Base-by-base conservation (phyloP, 1,139 yeast genomes). In the Yamadazyma jaroonii region DNA sequence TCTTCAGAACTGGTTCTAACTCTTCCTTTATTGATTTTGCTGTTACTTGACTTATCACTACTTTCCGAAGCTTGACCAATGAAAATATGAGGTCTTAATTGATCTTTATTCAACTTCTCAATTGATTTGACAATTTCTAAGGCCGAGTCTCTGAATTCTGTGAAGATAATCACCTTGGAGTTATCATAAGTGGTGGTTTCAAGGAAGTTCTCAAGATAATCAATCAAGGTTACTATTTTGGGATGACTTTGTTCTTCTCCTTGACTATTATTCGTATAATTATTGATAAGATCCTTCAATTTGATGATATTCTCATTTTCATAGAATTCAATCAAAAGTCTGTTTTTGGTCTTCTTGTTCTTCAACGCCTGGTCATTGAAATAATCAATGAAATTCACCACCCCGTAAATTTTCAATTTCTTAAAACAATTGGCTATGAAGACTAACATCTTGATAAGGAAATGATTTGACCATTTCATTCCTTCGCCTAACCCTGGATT, bases 91-190 rank as follows among this genome's bases (percentile, higher is more conserved):
- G 98, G 87, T 38, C 77, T 74, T 20, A 85, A 68, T 3, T 53
- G 47, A 1, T 60, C 50, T 13, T 34, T 35, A 12, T 29, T 33
- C 26, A 35, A 25, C 1, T 48, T 41, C 45, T 81, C 86, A 25
- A 92, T 68, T 3, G 80, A 74, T 41, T 79, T 77, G 1, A 87
- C 88, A 37, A 94, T 84, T 45, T 89, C 97, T 26, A 87, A 65
- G 0, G 97, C 97, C 4, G 96, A 84, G 45, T 86, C 95, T 53
- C 99, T 74, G 45, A 79, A 77, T 53, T 89, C 96, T 0, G 96
- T 86, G 55, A 92, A 92, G 0, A 92, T 73, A 35, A 92, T 92
- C 2, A 84, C 95, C 46, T 87, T 75, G 1, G 96, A 85, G 35
- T 74, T 71, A 6, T 55, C 53, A 36, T 32, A 53, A 13, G 57